Evolutionary conservation across 768 basidiomycete genomes (phyloP).

Genomic region (Neoboletus subvelutipes): DNA sequence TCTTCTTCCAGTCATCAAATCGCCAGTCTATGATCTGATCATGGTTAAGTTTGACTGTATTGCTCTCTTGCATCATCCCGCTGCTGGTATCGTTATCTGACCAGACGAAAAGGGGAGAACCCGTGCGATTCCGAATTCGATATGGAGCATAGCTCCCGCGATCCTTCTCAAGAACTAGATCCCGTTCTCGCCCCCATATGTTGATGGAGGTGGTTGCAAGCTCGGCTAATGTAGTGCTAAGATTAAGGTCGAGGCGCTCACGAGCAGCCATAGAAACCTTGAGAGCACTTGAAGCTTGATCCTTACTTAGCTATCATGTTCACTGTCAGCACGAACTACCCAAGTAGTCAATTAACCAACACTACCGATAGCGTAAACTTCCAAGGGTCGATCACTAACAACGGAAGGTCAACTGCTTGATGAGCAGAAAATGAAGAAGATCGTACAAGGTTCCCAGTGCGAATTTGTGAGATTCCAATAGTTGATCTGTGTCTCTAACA

Average conservation of each 20-base stretch:
- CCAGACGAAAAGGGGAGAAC: slow-evolving; percentile 82
- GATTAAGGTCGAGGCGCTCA: slow-evolving; percentile 86
- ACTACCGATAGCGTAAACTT: slow-evolving; percentile 71
- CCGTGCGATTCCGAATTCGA: slow-evolving; percentile 87
- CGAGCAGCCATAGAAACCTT: slow-evolving; percentile 65
- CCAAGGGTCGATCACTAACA: slow-evolving; percentile 92
- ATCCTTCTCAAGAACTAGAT: slow-evolving; percentile 67
- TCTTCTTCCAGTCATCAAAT: slow-evolving; percentile 93
- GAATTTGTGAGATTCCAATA: slow-evolving; percentile 98
- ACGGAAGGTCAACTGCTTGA: slow-evolving; percentile 10
- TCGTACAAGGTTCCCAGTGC: slow-evolving; percentile 92
- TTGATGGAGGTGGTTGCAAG: slow-evolving; percentile 71
- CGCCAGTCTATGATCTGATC: slow-evolving; percentile 89
- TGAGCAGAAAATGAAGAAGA: slow-evolving; percentile 7
- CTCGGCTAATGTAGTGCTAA: slow-evolving; percentile 89
- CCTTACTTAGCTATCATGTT: slow-evolving; percentile 52
- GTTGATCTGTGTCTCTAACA: slow-evolving; percentile 78
- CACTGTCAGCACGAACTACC: slow-evolving; percentile 12
- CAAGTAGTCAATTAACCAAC: background rate
- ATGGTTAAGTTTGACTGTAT: slow-evolving; percentile 62
- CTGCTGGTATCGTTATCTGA: slow-evolving; percentile 66
- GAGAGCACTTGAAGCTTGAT: slow-evolving; percentile 49
- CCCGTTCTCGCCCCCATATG: slow-evolving; percentile 73
- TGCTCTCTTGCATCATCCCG: slow-evolving; percentile 45
- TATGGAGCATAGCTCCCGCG: slow-evolving; percentile 94